A percentile compares a stretch with the other conserved stretches of the same genome.
Conservation (phyloP, 352 stramenopile genomes). For the Phytophthora fragariae region DNA sequence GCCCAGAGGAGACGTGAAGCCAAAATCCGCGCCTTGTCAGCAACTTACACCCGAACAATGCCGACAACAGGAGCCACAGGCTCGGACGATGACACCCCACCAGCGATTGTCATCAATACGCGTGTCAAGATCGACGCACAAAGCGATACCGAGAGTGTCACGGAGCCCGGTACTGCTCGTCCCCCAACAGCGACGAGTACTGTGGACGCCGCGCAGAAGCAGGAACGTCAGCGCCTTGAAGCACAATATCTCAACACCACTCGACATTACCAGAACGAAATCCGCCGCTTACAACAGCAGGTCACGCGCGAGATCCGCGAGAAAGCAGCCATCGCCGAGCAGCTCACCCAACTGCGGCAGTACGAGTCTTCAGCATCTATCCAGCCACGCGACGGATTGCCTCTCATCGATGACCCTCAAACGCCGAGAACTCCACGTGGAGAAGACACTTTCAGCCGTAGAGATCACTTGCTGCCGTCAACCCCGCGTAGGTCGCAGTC, state of each 20-base stretch:
- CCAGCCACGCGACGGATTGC: constrained; percentile 12
- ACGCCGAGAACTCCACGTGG: background rate
- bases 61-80: background rate
- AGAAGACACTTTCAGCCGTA: constrained; percentile 4
- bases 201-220: constrained; percentile 5
- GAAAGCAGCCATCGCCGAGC: constrained; percentile 55
- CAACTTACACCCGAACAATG: constrained; percentile 36
- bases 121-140: background rate
- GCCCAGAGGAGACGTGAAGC: constrained; percentile 52
- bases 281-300: constrained; percentile 70
- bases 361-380: constrained; percentile 14
- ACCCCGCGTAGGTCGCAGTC: constrained; percentile 25
- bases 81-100: constrained; percentile 6
- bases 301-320: constrained; percentile 56
- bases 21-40: constrained; percentile 60
- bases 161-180: constrained; percentile 39
- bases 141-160: constrained; percentile 48
- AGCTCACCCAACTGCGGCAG: constrained; percentile 47
- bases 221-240: constrained; percentile 18
- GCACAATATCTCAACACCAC: constrained; percentile 45
- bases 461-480: constrained; percentile 8
- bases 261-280: constrained; percentile 74
- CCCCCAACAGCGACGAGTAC: constrained; percentile 16
- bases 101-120: constrained; percentile 1
- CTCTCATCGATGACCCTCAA: constrained; percentile 10